Percentiles rank a stretch among this genome's conserved stretches.
Conservation (phyloP, 371 early-diverging fungal genomes). For the Lichtheimia ramosa region DNA sequence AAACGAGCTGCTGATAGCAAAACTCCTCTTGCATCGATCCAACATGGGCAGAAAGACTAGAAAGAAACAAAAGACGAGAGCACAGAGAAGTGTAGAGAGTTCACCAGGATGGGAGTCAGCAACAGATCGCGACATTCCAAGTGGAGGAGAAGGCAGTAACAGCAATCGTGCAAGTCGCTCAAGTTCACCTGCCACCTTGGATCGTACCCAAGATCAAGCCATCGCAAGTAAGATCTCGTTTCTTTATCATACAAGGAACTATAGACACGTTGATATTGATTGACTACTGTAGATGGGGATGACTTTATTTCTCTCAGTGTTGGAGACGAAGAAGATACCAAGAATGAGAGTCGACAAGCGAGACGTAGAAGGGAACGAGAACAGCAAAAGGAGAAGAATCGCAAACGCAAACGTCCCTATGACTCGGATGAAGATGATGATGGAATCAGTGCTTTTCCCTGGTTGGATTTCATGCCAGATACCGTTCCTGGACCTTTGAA, state of each 20-base stretch:
- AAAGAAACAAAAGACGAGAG: not conserved
- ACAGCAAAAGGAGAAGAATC: not conserved
- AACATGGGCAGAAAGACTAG: not conserved
- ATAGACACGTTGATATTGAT: not conserved
- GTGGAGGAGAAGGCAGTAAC: not conserved
- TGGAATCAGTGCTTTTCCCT: not conserved
- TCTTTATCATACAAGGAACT: not conserved
- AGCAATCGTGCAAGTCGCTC: not conserved
- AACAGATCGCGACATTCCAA: not conserved
- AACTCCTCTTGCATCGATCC: not conserved
- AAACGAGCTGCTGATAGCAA: no score
- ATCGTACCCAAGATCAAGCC: not conserved
- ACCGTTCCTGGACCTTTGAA: not conserved
- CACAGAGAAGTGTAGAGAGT: not conserved
- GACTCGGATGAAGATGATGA: not conserved
- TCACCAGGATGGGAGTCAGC: not conserved
- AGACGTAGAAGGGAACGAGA: not conserved
- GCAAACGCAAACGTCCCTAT: conserved; percentile 1
- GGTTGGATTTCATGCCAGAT: conserved; percentile 1
- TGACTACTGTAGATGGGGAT: not conserved
- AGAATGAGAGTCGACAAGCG: not conserved
- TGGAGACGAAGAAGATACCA: not conserved
- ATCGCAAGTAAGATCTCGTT: not conserved
- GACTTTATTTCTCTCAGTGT: conserved; percentile 7
- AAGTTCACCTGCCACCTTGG: no score